Conservation (phyloP, 176 grass and related monocot species). For the Carex parvula region DNA sequence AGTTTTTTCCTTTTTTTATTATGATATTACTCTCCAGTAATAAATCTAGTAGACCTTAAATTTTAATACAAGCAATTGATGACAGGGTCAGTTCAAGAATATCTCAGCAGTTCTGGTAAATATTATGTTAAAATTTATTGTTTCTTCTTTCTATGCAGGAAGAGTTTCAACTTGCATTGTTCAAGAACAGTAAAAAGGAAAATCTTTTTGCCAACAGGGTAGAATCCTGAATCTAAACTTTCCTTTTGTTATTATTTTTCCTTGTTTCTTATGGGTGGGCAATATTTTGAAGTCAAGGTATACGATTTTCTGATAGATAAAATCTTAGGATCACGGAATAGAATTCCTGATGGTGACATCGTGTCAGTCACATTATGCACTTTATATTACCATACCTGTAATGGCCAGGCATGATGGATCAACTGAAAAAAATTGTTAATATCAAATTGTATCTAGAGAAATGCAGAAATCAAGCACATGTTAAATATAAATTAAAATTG, state of each 20-base stretch:
- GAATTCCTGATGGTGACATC: neutral
- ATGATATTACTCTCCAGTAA: neutral
- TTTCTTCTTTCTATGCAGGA: constrained; percentile 44
- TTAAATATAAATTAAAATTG: neutral
- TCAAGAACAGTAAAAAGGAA: constrained; percentile 87
- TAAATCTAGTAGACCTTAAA: neutral
- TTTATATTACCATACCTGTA: neutral
- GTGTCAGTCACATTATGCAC: neutral
- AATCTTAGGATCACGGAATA: neutral
- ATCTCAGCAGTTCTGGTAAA: neutral
- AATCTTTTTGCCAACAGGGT: constrained; percentile 94
- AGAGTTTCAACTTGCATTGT: constrained; percentile 95
- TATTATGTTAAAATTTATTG: neutral
- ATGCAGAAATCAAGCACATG: neutral
- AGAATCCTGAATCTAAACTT: constrained; percentile 16
- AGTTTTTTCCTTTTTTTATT: neutral
- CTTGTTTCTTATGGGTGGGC: neutral
- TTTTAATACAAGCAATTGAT: neutral
- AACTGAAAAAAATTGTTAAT: neutral
- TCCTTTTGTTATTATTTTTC: neutral
- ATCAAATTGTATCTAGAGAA: neutral
- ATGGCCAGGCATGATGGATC: neutral
- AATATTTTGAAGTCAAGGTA: neutral
- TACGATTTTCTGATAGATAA: neutral
- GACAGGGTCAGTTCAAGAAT: neutral